A percentile compares a stretch with the other conserved stretches of the same genome.
phyloP scores from a whole-genome alignment of 805 yeast genomes.

The Middelhovenomyces tepae region DNA sequence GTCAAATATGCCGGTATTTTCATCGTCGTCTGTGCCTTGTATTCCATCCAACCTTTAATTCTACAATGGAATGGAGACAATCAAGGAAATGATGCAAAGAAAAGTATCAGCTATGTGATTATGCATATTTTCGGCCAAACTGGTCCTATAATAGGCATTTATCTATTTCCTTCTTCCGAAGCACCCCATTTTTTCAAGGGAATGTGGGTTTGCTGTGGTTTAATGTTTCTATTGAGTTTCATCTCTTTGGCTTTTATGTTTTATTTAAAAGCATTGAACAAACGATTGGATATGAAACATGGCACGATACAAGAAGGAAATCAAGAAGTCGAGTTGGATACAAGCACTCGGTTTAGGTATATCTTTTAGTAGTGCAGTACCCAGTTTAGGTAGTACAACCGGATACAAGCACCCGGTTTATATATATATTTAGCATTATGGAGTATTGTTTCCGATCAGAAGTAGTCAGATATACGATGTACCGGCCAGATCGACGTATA shows the following conservation, averaged over 20 bases:
- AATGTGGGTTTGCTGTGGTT: conserved; percentile 10
- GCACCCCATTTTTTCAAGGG: conserved; percentile 10
- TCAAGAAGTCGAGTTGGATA: too few species aligned
- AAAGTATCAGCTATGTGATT: conserved; percentile 19
- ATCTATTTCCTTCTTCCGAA: conserved; percentile 12
- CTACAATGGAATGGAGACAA: conserved; percentile 24
- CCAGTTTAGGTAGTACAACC: too few species aligned
- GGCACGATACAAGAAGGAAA: background rate
- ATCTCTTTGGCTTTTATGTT: conserved; percentile 1
- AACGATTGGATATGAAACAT: background rate
- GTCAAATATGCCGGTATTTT: conserved; percentile 1
- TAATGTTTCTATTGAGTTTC: conserved; percentile 2
- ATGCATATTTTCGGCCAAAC: conserved; percentile 19
- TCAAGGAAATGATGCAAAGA: conserved; percentile 23
- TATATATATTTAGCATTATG: too few species aligned
- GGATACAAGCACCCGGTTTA: too few species aligned
- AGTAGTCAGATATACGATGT: too few species aligned
- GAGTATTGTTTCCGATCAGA: too few species aligned
- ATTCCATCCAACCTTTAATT: conserved; percentile 17
- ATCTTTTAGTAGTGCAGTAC: too few species aligned
- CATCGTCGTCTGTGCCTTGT: conserved; percentile 14
- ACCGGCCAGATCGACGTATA: too few species aligned
- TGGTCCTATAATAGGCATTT: conserved; percentile 18
- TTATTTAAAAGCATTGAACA: background rate
- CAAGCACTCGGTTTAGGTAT: too few species aligned